Evolutionary conservation across 2,329 filamentous ascomycete genomes (phyloP).

Genomic region (Scytalidium lignicola): DNA sequence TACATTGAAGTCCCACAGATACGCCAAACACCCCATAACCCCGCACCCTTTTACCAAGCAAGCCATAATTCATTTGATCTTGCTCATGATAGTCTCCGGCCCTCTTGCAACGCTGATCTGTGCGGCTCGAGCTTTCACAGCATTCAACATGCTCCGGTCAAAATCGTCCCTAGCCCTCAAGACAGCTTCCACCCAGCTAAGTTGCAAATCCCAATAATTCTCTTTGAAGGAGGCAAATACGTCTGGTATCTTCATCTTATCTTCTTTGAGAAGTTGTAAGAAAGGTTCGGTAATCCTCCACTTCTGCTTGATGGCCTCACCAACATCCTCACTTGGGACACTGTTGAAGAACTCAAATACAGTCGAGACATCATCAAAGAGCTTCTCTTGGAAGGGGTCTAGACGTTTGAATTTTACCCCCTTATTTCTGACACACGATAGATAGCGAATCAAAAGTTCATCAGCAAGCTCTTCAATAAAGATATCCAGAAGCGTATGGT

Average conservation of each 20-base stretch:
- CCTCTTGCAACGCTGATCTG: slow-evolving; percentile 77
- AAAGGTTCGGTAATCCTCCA: slow-evolving; percentile 90
- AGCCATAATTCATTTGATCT: slow-evolving; percentile 58
- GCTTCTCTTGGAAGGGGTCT: slow-evolving; percentile 87
- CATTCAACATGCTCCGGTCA: slow-evolving; percentile 81
- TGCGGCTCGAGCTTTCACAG: slow-evolving; percentile 83
- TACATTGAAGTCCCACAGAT: not conserved
- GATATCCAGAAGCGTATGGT: slow-evolving; percentile 83
- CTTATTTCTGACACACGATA: slow-evolving; percentile 81
- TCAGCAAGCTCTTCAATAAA: slow-evolving; percentile 91
- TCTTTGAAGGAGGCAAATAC: slow-evolving; percentile 81
- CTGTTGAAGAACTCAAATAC: slow-evolving; percentile 84
- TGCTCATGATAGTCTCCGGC: slow-evolving; percentile 89
- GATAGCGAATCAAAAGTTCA: slow-evolving; percentile 81
- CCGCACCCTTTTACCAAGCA: not conserved
- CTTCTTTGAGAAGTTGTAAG: slow-evolving; percentile 70
- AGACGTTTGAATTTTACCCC: slow-evolving; percentile 79
- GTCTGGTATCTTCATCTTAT: slow-evolving; percentile 66
- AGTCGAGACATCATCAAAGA: slow-evolving; percentile 86
- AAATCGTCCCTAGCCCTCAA: slow-evolving; percentile 86
- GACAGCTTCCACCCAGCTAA: slow-evolving; percentile 93
- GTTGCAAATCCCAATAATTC: slow-evolving; percentile 88
- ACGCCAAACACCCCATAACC: slow-evolving; percentile 3
- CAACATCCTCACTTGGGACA: slow-evolving; percentile 66
- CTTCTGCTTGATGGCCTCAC: slow-evolving; percentile 73